These are phyloP conservation scores for Salvia rosmarinus DNA, from an alignment of 257 asterid genomes.

Conservation along the genomic window DNA sequence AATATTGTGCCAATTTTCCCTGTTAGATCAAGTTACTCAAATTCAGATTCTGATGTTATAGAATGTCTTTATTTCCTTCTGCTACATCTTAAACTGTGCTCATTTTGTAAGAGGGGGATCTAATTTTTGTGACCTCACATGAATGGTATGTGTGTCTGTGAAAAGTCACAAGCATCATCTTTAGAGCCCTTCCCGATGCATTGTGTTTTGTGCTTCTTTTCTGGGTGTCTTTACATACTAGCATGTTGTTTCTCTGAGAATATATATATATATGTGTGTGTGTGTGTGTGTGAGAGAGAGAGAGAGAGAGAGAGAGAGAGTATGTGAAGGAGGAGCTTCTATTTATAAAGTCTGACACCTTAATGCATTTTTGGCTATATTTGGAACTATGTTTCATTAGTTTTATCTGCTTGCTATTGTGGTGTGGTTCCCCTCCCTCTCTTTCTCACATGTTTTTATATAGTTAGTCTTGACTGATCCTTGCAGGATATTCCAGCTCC, in stretches of 20 bases:
- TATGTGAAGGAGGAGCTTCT: neutral
- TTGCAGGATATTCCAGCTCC: slow-evolving; percentile 48
- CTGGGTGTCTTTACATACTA: no score
- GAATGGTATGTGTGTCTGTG: neutral
- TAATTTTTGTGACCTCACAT: neutral
- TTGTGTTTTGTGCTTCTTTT: neutral
- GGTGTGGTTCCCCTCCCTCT: neutral
- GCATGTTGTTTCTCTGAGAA: no score
- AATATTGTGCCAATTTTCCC: slow-evolving; percentile 8
- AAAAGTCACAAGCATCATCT: neutral
- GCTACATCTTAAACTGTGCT: slow-evolving; percentile 2
- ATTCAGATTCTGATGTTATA: neutral
- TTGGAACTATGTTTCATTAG: neutral
- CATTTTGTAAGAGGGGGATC: neutral
- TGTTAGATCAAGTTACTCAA: neutral
- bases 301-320: no score
- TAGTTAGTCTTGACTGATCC: slow-evolving; percentile 24
- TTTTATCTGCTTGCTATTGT: neutral
- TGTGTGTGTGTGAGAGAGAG: no score
- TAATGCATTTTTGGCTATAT: slow-evolving; percentile 24
- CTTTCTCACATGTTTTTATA: slow-evolving; percentile 25
- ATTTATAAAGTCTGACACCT: neutral
- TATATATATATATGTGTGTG: no score
- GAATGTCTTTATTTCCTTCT: slow-evolving; percentile 1
- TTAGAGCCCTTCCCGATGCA: neutral